Conservation (phyloP, 805 yeast species). For the Candida pseudofarinosa region DNA sequence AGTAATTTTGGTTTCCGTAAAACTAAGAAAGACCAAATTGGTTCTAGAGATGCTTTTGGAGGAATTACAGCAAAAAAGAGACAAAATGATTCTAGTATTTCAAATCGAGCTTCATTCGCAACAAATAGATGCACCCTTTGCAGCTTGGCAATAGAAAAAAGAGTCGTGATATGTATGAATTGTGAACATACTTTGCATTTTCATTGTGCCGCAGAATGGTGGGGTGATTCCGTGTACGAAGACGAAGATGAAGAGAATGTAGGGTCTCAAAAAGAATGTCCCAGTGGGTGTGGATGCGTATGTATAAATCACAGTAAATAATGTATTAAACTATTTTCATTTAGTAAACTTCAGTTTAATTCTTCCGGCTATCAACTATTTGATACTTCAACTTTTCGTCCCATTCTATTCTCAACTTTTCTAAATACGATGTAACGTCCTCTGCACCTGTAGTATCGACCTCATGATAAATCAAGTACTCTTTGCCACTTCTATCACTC, state of each 20-base stretch:
- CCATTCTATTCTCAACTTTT: constrained; percentile 61
- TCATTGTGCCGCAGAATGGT: constrained; percentile 78
- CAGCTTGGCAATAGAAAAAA: constrained; percentile 52
- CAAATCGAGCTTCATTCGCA: not conserved
- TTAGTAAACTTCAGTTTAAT: constrained; percentile 7
- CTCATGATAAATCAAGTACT: constrained; percentile 51
- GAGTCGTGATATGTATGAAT: constrained; percentile 61
- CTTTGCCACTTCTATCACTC: constrained; percentile 58
- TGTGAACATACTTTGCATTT: constrained; percentile 83
- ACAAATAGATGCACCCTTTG: constrained; percentile 62
- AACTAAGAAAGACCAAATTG: constrained; percentile 6
- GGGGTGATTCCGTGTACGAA: constrained; percentile 38
- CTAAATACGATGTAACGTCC: constrained; percentile 64
- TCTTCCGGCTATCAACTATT: constrained; percentile 49
- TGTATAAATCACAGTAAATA: constrained; percentile 42
- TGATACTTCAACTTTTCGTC: constrained; percentile 70
- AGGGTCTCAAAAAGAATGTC: constrained; percentile 46
- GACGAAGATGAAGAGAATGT: constrained; percentile 10
- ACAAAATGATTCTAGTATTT: not conserved
- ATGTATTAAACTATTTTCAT: not conserved
- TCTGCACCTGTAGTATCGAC: constrained; percentile 62
- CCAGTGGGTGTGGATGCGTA: constrained; percentile 81
- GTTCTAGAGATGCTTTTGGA: not conserved
- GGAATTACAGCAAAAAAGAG: constrained; percentile 26
- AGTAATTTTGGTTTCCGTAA: constrained; percentile 30